Conservation (phyloP, 441 rosid species). For the Euphorbia celastroides region DNA sequence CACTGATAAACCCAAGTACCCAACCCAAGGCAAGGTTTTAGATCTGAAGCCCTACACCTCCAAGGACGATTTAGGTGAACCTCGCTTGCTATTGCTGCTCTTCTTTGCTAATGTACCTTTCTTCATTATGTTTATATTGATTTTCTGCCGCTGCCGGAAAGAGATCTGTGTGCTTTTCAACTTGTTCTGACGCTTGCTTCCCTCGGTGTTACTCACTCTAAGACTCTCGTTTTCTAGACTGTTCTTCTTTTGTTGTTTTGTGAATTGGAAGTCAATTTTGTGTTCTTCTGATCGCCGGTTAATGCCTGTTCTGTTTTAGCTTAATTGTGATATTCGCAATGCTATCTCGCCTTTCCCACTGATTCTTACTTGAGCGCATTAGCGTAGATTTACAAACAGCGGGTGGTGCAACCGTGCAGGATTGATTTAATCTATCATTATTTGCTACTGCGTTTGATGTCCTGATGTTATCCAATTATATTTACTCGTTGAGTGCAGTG, state of each 20-base stretch:
- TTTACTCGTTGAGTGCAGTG: neutral
- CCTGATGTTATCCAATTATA: neutral
- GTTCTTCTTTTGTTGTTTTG: neutral
- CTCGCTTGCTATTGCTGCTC: slow-evolving; percentile 2
- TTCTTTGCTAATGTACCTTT: slow-evolving; percentile 10
- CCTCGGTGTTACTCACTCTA: slow-evolving; percentile 20
- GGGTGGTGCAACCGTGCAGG: too few species aligned
- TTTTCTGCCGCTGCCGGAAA: slow-evolving; percentile 11
- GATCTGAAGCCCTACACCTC: slow-evolving; percentile 39
- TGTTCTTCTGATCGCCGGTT: neutral
- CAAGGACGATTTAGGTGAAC: slow-evolving; percentile 33
- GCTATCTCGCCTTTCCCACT: neutral
- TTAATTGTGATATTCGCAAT: slow-evolving; percentile 21
- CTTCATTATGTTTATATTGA: slow-evolving; percentile 14
- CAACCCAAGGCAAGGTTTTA: slow-evolving; percentile 19
- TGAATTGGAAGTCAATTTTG: slow-evolving; percentile 1
- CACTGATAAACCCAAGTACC: slow-evolving; percentile 9
- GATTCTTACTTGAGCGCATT: neutral
- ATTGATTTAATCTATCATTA: too few species aligned
- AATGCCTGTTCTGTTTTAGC: neutral
- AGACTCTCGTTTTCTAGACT: slow-evolving; percentile 1
- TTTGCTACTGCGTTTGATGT: too few species aligned
- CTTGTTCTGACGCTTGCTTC: slow-evolving; percentile 15
- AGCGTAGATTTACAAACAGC: neutral
- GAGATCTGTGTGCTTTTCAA: slow-evolving; percentile 26